Evolutionary conservation across 768 basidiomycete genomes (phyloP).

Genomic region (Naganishia friedmannii): DNA sequence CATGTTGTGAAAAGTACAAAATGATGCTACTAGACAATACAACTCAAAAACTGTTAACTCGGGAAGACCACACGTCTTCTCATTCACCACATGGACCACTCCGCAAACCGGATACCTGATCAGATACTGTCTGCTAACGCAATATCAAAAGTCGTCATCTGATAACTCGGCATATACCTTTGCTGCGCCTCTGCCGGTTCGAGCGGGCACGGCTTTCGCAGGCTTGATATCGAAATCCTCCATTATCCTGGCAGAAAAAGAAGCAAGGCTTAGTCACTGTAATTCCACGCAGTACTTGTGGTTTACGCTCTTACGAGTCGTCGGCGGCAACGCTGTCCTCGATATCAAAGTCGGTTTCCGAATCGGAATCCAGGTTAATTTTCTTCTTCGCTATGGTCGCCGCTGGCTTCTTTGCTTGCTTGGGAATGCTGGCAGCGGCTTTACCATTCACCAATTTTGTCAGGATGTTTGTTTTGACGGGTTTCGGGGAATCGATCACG

Average conservation of each 20-base stretch:
- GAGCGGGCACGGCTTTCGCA: not conserved
- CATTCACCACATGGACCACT: no score
- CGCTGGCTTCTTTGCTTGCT: constrained; percentile 38
- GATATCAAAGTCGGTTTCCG: constrained; percentile 47
- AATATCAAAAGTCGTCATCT: constrained; percentile 31
- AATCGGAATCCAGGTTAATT: constrained; percentile 19
- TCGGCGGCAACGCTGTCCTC: constrained; percentile 55
- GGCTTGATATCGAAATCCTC: constrained; percentile 23
- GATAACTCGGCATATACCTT: constrained; percentile 14
- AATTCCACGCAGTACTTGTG: constrained; percentile 25
- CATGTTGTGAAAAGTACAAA: constrained; percentile 11
- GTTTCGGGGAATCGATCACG: not conserved
- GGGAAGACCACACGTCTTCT: no score
- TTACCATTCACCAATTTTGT: constrained; percentile 33
- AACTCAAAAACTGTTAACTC: constrained; percentile 4
- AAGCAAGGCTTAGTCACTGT: constrained; percentile 42
- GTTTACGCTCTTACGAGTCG: constrained; percentile 5
- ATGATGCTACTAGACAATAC: constrained; percentile 21
- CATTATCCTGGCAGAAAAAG: not conserved
- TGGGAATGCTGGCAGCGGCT: constrained; percentile 31
- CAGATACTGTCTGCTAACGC: not conserved
- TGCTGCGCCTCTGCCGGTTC: not conserved
- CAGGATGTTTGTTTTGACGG: constrained; percentile 16
- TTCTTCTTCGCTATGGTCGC: constrained; percentile 36
- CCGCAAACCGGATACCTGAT: no score